Base-by-base conservation (phyloP, 441 rosid genomes). In the Croton laevigatus region DNA sequence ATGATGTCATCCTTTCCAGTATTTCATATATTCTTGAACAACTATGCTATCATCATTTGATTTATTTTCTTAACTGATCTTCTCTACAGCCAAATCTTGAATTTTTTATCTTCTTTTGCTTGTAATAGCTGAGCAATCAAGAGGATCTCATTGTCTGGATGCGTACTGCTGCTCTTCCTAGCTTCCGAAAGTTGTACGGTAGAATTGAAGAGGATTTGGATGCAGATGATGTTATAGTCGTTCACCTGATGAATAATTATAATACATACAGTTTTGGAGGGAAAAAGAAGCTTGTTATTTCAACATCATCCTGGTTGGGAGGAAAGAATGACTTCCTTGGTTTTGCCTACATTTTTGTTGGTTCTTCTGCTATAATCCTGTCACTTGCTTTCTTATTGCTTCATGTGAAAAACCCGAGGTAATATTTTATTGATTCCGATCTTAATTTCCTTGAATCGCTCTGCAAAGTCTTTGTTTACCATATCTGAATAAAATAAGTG, bases 131-230 rank as follows among this genome's bases (percentile, higher is more conserved):
- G 71, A 86, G 94, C 55, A 84, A 89, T 73, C 93, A 90, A 80
- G 94, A 92, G 85, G 98, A 92, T 80, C 87, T 92, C 52, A 84
- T 90, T 1, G 88, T 90, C 36, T 90, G 96, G 98, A 92, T 92
- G 91, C 88, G 93, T 52, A 84, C 86, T 67, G 85, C 98, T 72
- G 97, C 98, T 42, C 81, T 89, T 19, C 94, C 96, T 59, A 89
- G 86, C 83, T 93, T 93, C 79, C 79, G 89, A 63, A 93, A 93
- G 77, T 51, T 91, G 69, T 91, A 91, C 68, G 97, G 98, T 65
- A 80, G 89, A 84, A 87, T 89, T 22, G 97, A 91, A 80, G 89
- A 85, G 77, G 94, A 93, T 68, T 77, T 91, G 79, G 84, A 88
- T 44, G 89, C 69, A 37, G 90, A 79, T 59, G 90, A 84, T 40